Base-by-base conservation (phyloP, 2,329 filamentous ascomycete genomes). In the Xylaria digitata region DNA sequence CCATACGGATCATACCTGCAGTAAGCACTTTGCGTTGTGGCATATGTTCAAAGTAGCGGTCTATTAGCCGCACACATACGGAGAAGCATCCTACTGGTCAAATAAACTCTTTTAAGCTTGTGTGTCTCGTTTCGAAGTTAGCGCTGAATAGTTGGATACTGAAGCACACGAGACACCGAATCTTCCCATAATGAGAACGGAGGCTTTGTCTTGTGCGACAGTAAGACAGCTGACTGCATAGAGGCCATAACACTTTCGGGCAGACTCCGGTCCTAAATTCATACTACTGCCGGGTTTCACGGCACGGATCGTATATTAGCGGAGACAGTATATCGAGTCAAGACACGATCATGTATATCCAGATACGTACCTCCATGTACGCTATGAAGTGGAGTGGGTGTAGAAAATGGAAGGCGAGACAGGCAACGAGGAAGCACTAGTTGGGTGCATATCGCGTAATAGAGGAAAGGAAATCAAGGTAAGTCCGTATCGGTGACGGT, bases 31-130 rank as follows among this genome's bases (percentile, higher is more conserved):
- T 40, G 13, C 19, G 23, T 23, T 15, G 19, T 26, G 6, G 11
- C 2, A 58, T 30, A 42, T 37, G 45, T 50, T 30, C 45, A 40
- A 59, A 50, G 56, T 59, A 42, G 56, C 45, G 56, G 56, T 59
- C 45, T 49, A 50, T 49, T 17, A 42, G 32, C n/a, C 17, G 19
- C 45, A 50, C 3, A 30, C 13, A 4, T 50, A 6, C 45, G 45
- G 45, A 49, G 32, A 37, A 50, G 32, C 19, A 26, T 9, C 19
- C 30, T 40, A 45, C 32, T 50, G 45, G 42, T 58, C 26, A 21
- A 49, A 48, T 17, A 26, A 49, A 6, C 23, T 9, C 32, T 34
- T 34, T 6, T 34, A 9, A 34, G 32, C 32, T 6, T 34, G 32
- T 6, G 9, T 34, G 32, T 34, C 26, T 26, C 5, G 26, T 26